phyloP scores from a whole-genome alignment of 805 yeast genomes.

The Zygosaccharomyces siamensis region DNA sequence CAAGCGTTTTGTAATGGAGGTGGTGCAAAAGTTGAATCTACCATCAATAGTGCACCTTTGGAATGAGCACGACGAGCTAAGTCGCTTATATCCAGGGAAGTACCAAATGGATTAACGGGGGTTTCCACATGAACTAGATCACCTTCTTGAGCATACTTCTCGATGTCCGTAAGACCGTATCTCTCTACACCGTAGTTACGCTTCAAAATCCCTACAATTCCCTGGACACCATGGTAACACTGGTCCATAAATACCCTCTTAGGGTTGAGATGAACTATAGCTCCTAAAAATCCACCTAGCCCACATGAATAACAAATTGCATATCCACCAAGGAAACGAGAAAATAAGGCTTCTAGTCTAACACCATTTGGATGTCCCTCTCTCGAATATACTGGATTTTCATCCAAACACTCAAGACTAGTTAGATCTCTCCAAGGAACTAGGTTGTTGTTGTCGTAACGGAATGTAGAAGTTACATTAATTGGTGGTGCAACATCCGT shows the following conservation, averaged over 20 bases:
- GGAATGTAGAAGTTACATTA: constrained; percentile 73
- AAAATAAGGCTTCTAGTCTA: constrained; percentile 62
- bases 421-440: constrained; percentile 41
- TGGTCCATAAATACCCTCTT: constrained; percentile 68
- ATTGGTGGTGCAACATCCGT: constrained; percentile 74
- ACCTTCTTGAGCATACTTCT: constrained; percentile 44
- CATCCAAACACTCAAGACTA: constrained; percentile 33
- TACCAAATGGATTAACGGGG: constrained; percentile 83
- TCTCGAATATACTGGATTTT: constrained; percentile 60
- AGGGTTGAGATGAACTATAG: constrained; percentile 66
- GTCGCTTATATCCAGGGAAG: constrained; percentile 53
- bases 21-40: constrained; percentile 92
- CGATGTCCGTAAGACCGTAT: constrained; percentile 49
- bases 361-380: constrained; percentile 66
- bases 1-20: constrained; percentile 84
- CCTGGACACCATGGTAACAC: constrained; percentile 83
- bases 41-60: constrained; percentile 65
- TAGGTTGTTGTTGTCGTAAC: constrained; percentile 55
- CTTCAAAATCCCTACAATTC: constrained; percentile 56
- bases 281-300: constrained; percentile 72
- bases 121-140: constrained; percentile 83
- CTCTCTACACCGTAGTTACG: constrained; percentile 56
- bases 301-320: constrained; percentile 76
- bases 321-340: constrained; percentile 54
- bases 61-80: constrained; percentile 70